These are phyloP conservation scores for Tetrahymena thermophila DNA, from an alignment of 73 alveolate species.

Conservation along the genomic window DNA sequence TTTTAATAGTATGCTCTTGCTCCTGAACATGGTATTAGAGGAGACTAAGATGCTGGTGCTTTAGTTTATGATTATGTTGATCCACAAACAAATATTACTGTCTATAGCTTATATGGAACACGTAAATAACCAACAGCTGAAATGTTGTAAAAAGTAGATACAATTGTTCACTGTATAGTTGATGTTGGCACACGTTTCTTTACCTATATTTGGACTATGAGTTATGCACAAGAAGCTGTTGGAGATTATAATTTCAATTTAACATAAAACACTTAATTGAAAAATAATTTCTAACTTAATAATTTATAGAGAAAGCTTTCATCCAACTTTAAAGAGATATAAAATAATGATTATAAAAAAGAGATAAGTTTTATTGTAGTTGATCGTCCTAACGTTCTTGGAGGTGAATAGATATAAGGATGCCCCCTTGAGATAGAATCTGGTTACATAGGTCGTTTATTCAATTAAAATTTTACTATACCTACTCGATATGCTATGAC, in stretches of 20 bases:
- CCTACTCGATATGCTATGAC: constrained; percentile 39
- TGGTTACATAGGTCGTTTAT: constrained; percentile 30
- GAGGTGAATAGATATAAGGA: constrained; percentile 31
- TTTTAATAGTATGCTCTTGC: constrained; percentile 11
- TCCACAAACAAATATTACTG: constrained; percentile 23
- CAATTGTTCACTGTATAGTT: constrained; percentile 15
- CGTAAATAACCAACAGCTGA: constrained; percentile 9
- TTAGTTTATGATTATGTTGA: constrained; percentile 25
- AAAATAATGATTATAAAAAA: background rate
- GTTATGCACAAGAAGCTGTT: constrained; percentile 40
- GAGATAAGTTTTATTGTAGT: background rate
- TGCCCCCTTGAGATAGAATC: constrained; percentile 46
- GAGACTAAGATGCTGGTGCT: constrained; percentile 38
- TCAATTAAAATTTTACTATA: constrained; percentile 10
- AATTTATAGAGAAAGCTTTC: background rate
- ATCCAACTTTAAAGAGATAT: background rate
- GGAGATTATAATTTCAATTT: background rate
- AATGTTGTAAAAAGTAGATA: constrained; percentile 17
- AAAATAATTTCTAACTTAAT: background rate
- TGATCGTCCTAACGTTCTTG: background rate
- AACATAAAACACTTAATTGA: background rate
- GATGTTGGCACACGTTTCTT: constrained; percentile 46
- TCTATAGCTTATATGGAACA: constrained; percentile 22
- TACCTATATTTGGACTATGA: constrained; percentile 44
- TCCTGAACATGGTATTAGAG: constrained; percentile 47